phyloP scores from a whole-genome alignment of 768 basidiomycete genomes.

The Rhodotorula kratochvilovae region DNA sequence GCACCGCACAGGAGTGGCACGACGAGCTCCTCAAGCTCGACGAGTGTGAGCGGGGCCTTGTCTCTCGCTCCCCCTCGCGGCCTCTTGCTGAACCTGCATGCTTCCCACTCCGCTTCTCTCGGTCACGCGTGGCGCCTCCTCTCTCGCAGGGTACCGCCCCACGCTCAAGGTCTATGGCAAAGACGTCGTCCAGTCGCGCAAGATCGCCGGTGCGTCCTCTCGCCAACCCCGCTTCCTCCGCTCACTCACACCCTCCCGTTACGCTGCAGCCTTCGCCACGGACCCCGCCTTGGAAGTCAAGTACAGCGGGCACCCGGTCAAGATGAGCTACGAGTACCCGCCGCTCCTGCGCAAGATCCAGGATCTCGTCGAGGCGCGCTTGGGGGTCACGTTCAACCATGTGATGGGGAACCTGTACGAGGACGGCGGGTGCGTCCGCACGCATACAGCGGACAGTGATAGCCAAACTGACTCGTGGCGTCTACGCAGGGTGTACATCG shows the following conservation, averaged over 20 bases:
- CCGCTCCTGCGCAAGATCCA: conserved; percentile 46
- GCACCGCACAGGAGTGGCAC: conserved; percentile 46
- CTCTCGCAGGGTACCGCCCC: conserved; percentile 51
- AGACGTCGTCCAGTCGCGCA: conserved; percentile 48
- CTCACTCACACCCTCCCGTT: background rate
- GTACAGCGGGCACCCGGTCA: conserved; percentile 49
- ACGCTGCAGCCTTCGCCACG: conserved; percentile 47
- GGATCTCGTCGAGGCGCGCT: conserved; percentile 43
- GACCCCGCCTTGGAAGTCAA: conserved; percentile 45
- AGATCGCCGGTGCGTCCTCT: conserved; percentile 44
- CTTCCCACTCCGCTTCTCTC: background rate
- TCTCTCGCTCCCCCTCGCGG: background rate
- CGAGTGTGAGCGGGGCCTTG: conserved; percentile 45
- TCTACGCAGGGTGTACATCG: conserved; percentile 19
- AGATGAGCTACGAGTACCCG: conserved; percentile 49
- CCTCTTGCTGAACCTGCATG: background rate
- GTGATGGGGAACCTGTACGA: conserved; percentile 52
- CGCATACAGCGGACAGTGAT: no score
- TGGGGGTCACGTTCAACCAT: conserved; percentile 51
- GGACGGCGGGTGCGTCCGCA: conserved; percentile 45
- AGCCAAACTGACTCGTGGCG: background rate
- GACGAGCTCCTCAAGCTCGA: conserved; percentile 46
- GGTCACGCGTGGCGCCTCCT: no score
- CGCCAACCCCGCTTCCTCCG: no score
- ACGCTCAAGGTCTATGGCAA: conserved; percentile 52